Conservation (phyloP, 192 early-diverging fungal genomes). For the Coemansia sp. region DNA sequence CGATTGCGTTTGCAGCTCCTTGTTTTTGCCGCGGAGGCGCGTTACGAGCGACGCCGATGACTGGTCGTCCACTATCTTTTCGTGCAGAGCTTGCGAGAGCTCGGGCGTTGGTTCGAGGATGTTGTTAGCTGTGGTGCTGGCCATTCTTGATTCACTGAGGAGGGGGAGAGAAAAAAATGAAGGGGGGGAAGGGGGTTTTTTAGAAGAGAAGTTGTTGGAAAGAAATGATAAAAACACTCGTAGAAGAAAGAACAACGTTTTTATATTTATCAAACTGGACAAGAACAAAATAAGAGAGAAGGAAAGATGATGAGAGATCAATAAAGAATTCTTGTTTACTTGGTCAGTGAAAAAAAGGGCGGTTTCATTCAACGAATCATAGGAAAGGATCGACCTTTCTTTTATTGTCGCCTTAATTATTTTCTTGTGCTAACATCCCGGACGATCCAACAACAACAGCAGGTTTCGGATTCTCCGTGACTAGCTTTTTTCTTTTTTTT, state of each 20-base stretch:
- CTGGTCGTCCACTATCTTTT: conserved; percentile 39
- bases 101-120: conserved; percentile 53
- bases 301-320: neutral
- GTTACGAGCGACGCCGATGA: conserved; percentile 42
- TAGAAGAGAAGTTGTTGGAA: too few relatives aligned
- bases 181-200: neutral
- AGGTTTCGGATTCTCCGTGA: conserved; percentile 7
- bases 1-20: conserved; percentile 63
- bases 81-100: conserved; percentile 50
- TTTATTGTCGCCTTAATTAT: neutral
- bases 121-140: neutral
- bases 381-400: neutral
- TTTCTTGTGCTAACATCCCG: neutral
- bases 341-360: neutral
- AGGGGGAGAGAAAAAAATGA: neutral
- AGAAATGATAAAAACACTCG: neutral
- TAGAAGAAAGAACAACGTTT: neutral
- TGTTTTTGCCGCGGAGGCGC: conserved; percentile 60
- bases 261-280: neutral
- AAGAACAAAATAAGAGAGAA: neutral
- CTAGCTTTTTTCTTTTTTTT: too few relatives aligned
- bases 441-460: conserved; percentile 6
- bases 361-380: neutral
- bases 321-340: neutral
- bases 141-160: neutral